phyloP scores from a whole-genome alignment of 306 rosid genomes.

The Acacia melanoxylon region DNA sequence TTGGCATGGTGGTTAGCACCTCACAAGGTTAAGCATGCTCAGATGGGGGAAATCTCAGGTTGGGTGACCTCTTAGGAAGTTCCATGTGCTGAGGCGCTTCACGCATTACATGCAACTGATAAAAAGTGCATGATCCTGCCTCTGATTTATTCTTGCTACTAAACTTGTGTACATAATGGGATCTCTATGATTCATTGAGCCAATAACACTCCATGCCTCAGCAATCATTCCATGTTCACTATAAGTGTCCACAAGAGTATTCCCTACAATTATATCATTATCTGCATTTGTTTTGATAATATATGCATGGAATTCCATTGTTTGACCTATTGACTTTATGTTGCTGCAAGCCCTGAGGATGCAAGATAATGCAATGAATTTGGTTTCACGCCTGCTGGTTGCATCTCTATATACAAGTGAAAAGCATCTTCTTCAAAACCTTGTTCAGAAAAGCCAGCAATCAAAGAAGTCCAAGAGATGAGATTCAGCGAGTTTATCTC shows the following conservation, averaged over 20 bases:
- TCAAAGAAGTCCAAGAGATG: constrained; percentile 73
- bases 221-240: constrained; percentile 51
- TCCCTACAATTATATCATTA: constrained; percentile 50
- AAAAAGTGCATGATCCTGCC: constrained; percentile 51
- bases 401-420: constrained; percentile 54
- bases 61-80: too few species aligned
- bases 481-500: constrained; percentile 50
- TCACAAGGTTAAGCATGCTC: too few species aligned
- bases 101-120: too few species aligned
- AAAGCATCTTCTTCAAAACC: constrained; percentile 55
- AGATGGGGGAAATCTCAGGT: too few species aligned
- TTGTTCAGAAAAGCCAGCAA: constrained; percentile 57
- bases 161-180: constrained; percentile 62
- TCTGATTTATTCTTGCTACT: constrained; percentile 58
- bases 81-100: too few species aligned
- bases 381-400: constrained; percentile 53
- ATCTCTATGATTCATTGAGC: constrained; percentile 54
- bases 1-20: too few species aligned
- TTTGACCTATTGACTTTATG: constrained; percentile 40
- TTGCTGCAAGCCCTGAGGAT: constrained; percentile 54
- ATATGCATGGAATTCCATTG: constrained; percentile 52
- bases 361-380: constrained; percentile 56
- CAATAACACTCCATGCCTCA: constrained; percentile 52
- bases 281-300: constrained; percentile 47
- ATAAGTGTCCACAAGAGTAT: constrained; percentile 78